Base-by-base conservation (phyloP, 2,329 filamentous ascomycete genomes). In the Pestalotiopsis fici region DNA sequence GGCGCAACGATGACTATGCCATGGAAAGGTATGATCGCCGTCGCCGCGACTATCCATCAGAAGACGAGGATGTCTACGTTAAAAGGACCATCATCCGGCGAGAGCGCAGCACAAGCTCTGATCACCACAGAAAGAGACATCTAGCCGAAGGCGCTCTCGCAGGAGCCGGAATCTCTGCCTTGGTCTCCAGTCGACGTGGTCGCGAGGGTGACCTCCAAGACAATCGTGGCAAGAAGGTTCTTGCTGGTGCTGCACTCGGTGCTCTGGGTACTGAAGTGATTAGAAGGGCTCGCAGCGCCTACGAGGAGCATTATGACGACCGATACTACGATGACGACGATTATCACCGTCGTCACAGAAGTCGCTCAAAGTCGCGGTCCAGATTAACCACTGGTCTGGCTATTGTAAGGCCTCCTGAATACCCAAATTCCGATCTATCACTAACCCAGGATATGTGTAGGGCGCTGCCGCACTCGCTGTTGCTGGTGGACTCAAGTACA, bases 111-210 rank as follows among this genome's bases (percentile, higher is more conserved):
- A 79, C 79, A 13, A 85, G 84, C 70, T 78, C 82, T 4, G 82
- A 82, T 54, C 79, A 83, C 62, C 83, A 87, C 70, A 86, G 87
- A 71, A 89, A 84, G 75, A 85, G 86, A 55, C 86, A 90, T 71
- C 76, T 91, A 4, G 88, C 88, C 25, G 88, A 90, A 73, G 89
- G 89, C n/a, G 89, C 88, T 11, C 81, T 90, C 18, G 89, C 89
- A 31, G 89, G 88, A 18, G 89, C 89, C 21, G 89, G 88, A 61
- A 77, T 89, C 7, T 85, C 86, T 12, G 89, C 88, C n/a, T 77
- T 91, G 2, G 77, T 90, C 5, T 82, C 85, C 18, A 87, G 86
- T 60, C 86, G 87, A 23, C 83, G 86, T 60, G 82, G 84, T 63
- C 82, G 81, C 65, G 78, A 85, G 2, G 85, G 86, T 62, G 85